Percentiles rank a stretch among this genome's conserved stretches.
These are phyloP conservation scores for Ustilago vetiveriae DNA, from an alignment of 1,284 basidiomycete genomes.

Conservation along the genomic window DNA sequence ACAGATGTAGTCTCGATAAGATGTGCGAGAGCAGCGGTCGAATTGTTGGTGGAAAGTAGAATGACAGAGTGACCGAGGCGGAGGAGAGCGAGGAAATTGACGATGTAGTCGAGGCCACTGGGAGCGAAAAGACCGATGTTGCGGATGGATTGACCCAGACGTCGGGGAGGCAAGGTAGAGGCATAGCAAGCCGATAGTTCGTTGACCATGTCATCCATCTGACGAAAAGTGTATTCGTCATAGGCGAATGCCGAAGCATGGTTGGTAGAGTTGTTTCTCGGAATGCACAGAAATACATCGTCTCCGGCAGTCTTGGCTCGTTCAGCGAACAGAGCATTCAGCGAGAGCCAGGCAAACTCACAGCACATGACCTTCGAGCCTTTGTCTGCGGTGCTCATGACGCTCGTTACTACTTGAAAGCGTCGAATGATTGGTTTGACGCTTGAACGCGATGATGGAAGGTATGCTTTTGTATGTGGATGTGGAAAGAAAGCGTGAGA, in stretches of 20 bases:
- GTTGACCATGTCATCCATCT: conserved; percentile 7
- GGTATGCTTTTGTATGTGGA: no score
- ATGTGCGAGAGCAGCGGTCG: conserved; percentile 27
- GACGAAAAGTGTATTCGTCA: conserved; percentile 11
- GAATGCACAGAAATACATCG: conserved; percentile 11
- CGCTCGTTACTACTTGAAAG: no score
- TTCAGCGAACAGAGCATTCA: conserved; percentile 19
- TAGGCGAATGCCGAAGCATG: conserved; percentile 7
- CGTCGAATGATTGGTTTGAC: no score
- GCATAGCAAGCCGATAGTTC: conserved; percentile 10
- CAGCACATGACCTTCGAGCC: not conserved
- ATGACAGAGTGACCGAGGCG: conserved; percentile 19
- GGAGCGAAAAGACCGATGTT: conserved; percentile 6
- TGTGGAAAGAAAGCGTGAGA: no score
- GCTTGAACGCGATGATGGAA: no score
- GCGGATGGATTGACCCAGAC: not conserved
- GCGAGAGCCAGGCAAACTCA: conserved; percentile 1
- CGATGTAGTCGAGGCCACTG: conserved; percentile 18
- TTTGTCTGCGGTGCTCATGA: not conserved
- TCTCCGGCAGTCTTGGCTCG: conserved; percentile 3
- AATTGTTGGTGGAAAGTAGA: conserved; percentile 39
- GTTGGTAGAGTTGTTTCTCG: not conserved
- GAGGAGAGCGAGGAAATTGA: conserved; percentile 15
- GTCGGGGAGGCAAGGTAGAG: conserved; percentile 1
- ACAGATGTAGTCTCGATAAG: conserved; percentile 19